These are phyloP conservation scores for Aspergillus sp. DNA, from an alignment of 2,329 filamentous ascomycete species.

Conservation along the genomic window DNA sequence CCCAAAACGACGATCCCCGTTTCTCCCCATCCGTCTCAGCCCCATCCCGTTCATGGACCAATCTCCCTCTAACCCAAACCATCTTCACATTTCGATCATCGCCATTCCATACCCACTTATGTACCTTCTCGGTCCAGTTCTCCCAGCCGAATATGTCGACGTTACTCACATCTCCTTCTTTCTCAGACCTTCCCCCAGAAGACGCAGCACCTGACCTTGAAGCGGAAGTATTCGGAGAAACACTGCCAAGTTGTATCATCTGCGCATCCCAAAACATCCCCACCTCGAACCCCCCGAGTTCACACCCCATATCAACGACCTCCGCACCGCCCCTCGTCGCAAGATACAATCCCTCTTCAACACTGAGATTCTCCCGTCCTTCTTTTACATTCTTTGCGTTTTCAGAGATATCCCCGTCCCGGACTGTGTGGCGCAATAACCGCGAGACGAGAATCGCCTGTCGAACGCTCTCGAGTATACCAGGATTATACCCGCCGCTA, in stretches of 20 bases:
- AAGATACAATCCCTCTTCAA: conserved; percentile 79
- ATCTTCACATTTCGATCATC: conserved; percentile 83
- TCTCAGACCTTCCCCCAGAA: conserved; percentile 4
- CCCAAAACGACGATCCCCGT: neutral
- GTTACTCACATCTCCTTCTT: conserved; percentile 48
- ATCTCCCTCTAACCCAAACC: conserved; percentile 80
- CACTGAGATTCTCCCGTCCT: conserved; percentile 61
- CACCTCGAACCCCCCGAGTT: conserved; percentile 72
- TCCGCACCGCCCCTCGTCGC: conserved; percentile 81
- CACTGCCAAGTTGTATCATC: conserved; percentile 60
- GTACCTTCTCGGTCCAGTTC: conserved; percentile 74
- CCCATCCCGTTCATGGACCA: conserved; percentile 57
- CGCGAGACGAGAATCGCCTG: conserved; percentile 74
- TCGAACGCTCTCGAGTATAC: conserved; percentile 73
- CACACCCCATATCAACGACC: conserved; percentile 65
- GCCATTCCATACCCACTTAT: conserved; percentile 92
- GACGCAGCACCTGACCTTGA: neutral
- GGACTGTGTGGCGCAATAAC: conserved; percentile 50
- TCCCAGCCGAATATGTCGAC: conserved; percentile 92
- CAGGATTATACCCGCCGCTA: conserved; percentile 76
- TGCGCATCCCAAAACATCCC: conserved; percentile 92
- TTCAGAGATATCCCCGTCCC: conserved; percentile 20
- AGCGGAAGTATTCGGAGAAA: conserved; percentile 2
- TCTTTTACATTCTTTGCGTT: conserved; percentile 28
- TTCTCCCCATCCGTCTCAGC: neutral